Conservation (phyloP, 768 basidiomycete genomes). For the Pisolithus albus region DNA sequence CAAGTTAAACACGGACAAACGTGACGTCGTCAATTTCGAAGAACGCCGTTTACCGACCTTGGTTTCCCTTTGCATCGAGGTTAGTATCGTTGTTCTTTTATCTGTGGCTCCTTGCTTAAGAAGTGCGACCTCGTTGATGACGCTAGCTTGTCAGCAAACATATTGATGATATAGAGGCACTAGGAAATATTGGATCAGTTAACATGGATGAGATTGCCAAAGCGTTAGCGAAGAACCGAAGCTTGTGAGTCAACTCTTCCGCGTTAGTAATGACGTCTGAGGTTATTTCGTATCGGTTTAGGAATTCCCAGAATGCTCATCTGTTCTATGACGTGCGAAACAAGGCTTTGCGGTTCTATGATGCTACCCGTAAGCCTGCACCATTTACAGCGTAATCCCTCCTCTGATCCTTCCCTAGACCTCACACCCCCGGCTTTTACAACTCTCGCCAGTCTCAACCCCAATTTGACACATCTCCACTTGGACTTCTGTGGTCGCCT, state of each 20-base stretch:
- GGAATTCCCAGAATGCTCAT: slow-evolving; percentile 70
- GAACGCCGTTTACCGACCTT: slow-evolving; percentile 63
- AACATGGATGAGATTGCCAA: slow-evolving; percentile 83
- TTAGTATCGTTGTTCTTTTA: slow-evolving; percentile 17
- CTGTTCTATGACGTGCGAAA: slow-evolving; percentile 80
- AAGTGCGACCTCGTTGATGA: background rate
- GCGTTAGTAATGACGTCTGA: background rate
- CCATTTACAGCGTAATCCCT: background rate
- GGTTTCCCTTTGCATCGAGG: slow-evolving; percentile 76
- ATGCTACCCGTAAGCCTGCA: slow-evolving; percentile 70
- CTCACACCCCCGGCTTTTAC: slow-evolving; percentile 60
- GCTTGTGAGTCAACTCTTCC: slow-evolving; percentile 51
- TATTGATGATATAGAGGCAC: slow-evolving; percentile 82
- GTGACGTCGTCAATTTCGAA: slow-evolving; percentile 63
- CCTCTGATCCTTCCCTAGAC: slow-evolving; percentile 38
- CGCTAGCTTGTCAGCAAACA: slow-evolving; percentile 71
- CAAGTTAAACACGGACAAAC: slow-evolving; percentile 57
- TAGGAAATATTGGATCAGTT: slow-evolving; percentile 80
- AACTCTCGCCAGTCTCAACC: slow-evolving; percentile 74
- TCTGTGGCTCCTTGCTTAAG: background rate
- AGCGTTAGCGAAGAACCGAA: slow-evolving; percentile 73
- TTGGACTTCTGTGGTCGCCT: slow-evolving; percentile 87
- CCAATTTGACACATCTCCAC: slow-evolving; percentile 69
- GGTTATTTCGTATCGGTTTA: slow-evolving; percentile 19
- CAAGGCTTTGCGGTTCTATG: slow-evolving; percentile 66